Evolutionary conservation across 2,329 filamentous ascomycete species (phyloP).

Genomic region (Delphinella strobiligena): DNA sequence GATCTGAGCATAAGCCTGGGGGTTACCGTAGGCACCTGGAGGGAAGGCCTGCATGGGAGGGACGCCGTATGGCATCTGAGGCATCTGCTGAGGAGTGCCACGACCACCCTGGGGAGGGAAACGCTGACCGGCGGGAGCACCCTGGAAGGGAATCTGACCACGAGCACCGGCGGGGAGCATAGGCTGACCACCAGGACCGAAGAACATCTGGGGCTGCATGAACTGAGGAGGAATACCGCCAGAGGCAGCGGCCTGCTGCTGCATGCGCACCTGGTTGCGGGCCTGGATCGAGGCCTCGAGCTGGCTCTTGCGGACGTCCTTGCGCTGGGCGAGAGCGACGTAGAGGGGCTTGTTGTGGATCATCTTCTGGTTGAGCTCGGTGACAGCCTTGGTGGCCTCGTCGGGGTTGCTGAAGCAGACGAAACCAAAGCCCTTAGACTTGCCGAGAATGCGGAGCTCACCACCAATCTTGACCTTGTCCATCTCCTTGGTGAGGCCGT

Average conservation of each 20-base stretch:
- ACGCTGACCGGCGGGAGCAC: slow-evolving; percentile 59
- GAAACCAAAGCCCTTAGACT: slow-evolving; percentile 99
- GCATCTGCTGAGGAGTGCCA: slow-evolving; percentile 77
- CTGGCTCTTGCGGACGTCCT: slow-evolving; percentile 98
- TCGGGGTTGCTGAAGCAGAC: slow-evolving; percentile 99
- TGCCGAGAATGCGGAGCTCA: slow-evolving; percentile 62
- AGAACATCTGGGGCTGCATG: slow-evolving; percentile 82
- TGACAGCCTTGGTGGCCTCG: slow-evolving; percentile 96
- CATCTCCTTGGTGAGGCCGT: slow-evolving; percentile 37
- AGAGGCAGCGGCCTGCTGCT: slow-evolving; percentile 84
- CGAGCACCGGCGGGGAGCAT: slow-evolving; percentile 50
- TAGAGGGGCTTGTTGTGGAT: slow-evolving; percentile 93
- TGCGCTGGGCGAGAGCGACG: slow-evolving; percentile 94
- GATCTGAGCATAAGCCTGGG: slow-evolving; percentile 42
- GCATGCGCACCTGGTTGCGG: slow-evolving; percentile 95
- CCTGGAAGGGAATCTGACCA: slow-evolving; percentile 48
- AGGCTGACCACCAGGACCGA: slow-evolving; percentile 63
- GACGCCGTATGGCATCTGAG: slow-evolving; percentile 74
- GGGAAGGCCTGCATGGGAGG: slow-evolving; percentile 59
- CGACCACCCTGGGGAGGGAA: slow-evolving; percentile 81
- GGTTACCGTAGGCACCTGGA: slow-evolving; percentile 65
- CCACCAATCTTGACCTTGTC: slow-evolving; percentile 42
- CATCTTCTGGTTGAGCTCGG: slow-evolving; percentile 99
- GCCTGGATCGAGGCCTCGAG: slow-evolving; percentile 98
- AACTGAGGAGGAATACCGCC: slow-evolving; percentile 64